phyloP scores from a whole-genome alignment of 176 grass and related monocot genomes.

The Carex pumila region DNA sequence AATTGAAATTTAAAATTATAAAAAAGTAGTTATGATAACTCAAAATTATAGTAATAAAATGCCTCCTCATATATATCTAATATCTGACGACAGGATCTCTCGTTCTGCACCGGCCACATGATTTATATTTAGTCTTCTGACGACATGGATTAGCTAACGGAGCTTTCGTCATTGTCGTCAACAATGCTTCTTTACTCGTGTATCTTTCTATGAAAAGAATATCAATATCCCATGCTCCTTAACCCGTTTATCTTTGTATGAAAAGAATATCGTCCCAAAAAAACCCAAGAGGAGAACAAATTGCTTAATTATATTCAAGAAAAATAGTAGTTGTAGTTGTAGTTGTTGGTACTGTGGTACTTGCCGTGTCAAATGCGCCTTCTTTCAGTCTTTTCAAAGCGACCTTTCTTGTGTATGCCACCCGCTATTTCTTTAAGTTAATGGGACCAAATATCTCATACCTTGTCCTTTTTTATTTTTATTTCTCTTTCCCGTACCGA shows the following conservation, averaged over 20 bases:
- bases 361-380: conserved; percentile 1
- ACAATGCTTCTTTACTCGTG: neutral
- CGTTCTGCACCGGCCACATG: neutral
- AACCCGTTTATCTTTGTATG: neutral
- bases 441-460: neutral
- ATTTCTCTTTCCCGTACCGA: neutral
- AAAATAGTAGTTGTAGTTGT: neutral
- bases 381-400: neutral
- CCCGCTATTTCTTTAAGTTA: neutral
- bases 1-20: too few species aligned
- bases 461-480: neutral
- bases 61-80: too few species aligned
- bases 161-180: neutral
- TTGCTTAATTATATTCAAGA: neutral
- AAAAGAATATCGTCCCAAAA: neutral
- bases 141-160: neutral
- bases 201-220: neutral
- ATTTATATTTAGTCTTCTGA: neutral
- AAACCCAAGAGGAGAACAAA: neutral
- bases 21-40: too few species aligned
- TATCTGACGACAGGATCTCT: neutral
- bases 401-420: neutral
- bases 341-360: neutral
- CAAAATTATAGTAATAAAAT: too few species aligned
- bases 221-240: neutral